phyloP scores from a whole-genome alignment of 345 rosid genomes.

The Lepidium sativum region DNA sequence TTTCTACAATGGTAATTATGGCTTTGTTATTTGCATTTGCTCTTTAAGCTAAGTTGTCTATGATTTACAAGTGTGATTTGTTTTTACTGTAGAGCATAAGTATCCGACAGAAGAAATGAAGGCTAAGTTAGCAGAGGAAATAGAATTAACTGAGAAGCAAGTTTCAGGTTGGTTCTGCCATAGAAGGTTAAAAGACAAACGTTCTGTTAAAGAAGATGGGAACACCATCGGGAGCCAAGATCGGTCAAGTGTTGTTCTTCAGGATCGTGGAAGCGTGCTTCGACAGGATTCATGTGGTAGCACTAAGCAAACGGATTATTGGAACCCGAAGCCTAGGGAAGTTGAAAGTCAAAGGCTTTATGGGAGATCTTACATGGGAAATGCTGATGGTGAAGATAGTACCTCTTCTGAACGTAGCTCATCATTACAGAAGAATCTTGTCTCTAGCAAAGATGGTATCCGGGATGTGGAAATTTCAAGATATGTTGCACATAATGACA shows the following conservation, averaged over 20 bases:
- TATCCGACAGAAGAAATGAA: slow-evolving; percentile 85
- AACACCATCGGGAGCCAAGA: slow-evolving; percentile 62
- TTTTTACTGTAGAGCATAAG: slow-evolving; percentile 49
- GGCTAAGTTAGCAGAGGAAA: slow-evolving; percentile 48
- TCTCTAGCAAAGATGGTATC: slow-evolving; percentile 33
- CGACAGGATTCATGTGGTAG: slow-evolving; percentile 96
- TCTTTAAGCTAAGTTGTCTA: neutral
- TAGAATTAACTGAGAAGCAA: slow-evolving; percentile 88
- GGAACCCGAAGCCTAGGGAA: slow-evolving; percentile 59
- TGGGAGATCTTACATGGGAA: slow-evolving; percentile 32
- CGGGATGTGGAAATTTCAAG: slow-evolving; percentile 34
- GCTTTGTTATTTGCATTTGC: slow-evolving; percentile 11
- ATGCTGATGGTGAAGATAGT: slow-evolving; percentile 45
- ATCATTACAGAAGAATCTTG: slow-evolving; percentile 45
- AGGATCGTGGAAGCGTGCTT: slow-evolving; percentile 77
- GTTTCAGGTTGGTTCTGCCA: slow-evolving; percentile 98
- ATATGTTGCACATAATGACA: slow-evolving; percentile 30
- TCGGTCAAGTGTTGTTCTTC: slow-evolving; percentile 67
- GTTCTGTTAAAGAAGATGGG: slow-evolving; percentile 47
- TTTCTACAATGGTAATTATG: slow-evolving; percentile 58
- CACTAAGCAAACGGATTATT: slow-evolving; percentile 66
- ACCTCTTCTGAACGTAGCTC: slow-evolving; percentile 70
- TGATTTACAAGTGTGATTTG: slow-evolving; percentile 9
- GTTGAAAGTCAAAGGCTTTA: slow-evolving; percentile 71
- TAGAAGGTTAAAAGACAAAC: slow-evolving; percentile 85